Evolutionary conservation across 2,329 filamentous ascomycete species (phyloP).

Genomic region (Colletotrichum sp.): DNA sequence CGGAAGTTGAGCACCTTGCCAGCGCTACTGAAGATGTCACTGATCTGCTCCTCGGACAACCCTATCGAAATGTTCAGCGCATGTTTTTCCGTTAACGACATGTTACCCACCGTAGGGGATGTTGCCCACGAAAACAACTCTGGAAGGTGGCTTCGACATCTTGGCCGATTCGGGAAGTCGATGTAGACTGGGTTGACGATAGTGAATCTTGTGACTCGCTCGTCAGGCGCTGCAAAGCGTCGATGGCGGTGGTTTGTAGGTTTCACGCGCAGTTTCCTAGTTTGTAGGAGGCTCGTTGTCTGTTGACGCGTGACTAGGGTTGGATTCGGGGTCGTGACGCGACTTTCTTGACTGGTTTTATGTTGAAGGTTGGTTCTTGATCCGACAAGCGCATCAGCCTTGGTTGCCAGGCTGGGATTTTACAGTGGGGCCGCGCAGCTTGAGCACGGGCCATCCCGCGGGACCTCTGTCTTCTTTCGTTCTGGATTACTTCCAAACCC

Average conservation of each 20-base stretch:
- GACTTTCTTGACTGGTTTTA: not conserved
- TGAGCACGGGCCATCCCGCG: conserved; percentile 6
- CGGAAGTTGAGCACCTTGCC: conserved; percentile 92
- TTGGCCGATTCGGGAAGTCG: conserved; percentile 30
- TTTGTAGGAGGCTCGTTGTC: not conserved
- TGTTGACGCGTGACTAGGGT: not conserved
- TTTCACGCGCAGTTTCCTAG: not conserved
- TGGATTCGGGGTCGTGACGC: not conserved
- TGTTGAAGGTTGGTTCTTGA: not conserved
- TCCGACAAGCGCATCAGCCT: not conserved
- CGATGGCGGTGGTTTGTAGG: not conserved
- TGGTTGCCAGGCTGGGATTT: conserved; percentile 21
- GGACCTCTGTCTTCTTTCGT: not conserved
- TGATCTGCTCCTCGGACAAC: conserved; percentile 94
- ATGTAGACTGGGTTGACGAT: not conserved
- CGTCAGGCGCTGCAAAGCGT: not conserved
- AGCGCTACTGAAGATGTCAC: conserved; percentile 88
- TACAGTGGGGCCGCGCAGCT: conserved; percentile 15
- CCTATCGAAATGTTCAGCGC: conserved; percentile 57
- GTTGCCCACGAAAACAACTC: conserved; percentile 85
- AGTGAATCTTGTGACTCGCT: not conserved
- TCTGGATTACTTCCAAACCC: not conserved
- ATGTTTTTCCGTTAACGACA: not conserved
- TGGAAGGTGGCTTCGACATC: conserved; percentile 79
- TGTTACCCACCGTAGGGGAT: conserved; percentile 75